Evolutionary conservation across 306 rosid genomes (phyloP), one percentile per base, ranked within the genome.

Genomic region (Rosa chinensis): DNA sequence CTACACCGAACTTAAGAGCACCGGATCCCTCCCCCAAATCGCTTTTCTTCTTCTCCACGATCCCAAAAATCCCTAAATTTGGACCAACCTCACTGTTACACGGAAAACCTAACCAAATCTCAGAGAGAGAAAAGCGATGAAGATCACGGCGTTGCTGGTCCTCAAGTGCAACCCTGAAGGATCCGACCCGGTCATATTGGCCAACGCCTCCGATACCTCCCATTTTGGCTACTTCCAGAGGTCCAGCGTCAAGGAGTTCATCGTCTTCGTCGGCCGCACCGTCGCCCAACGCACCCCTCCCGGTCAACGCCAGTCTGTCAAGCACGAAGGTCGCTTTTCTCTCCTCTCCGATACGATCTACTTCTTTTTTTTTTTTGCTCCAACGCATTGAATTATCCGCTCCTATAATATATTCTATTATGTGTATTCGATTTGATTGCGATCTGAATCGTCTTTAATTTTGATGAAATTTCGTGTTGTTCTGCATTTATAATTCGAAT

Each of bases 161-260:
- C 86, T 96, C 32, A 96, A 96, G 86, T 96, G 92, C 89, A 82
- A 77, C 35, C 93, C 96, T 13, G 99, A 91, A 35, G 97, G 92
- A 84, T 88, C 99, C 43, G 98, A 96, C 86, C 92, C 99, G 75
- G 72, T 90, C 12, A 90, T 91, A 50, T 85, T 96, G 1, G 88
- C 89, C 1, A 90, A 89, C 84, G 93, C 98, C 63, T 74, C 83
- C 17, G 97, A 96, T 43, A 95, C 92, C 8, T 88, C 88, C 80
- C 97, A 84, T 72, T 96, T 96, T 79, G 92, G 99, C 3, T 96
- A 88, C 86, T 96, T 96, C 81, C 99, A 96, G 85, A 86, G 98
- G 42, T 81, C 92, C 56, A 88, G 97, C 93, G 98, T 96, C 64
- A 96, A 74, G 87, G 97, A 96, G 68, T 96, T 96, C 90, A 76